Evolutionary conservation across 768 basidiomycete genomes (phyloP).

Genomic region (Kwoniella pini): DNA sequence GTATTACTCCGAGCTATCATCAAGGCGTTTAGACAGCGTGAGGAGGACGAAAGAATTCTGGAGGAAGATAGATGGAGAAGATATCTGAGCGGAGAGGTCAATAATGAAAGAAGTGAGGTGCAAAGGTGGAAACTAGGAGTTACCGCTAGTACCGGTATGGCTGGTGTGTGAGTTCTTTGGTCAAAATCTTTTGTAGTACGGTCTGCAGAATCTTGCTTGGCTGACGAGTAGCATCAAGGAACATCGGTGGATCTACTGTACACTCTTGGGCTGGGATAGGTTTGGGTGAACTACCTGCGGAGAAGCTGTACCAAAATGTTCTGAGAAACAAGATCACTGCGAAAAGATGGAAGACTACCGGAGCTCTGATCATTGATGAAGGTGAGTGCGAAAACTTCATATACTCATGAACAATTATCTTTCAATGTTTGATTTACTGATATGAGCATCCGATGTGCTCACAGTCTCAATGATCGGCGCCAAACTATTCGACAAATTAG

Average conservation of each 20-base stretch:
- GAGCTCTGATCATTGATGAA: conserved; percentile 52
- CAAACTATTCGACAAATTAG: conserved; percentile 54
- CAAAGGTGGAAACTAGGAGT: conserved; percentile 56
- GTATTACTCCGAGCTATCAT: conserved; percentile 92
- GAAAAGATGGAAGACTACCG: conserved; percentile 37
- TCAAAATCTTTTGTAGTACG: too few species aligned
- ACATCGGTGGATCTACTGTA: conserved; percentile 42
- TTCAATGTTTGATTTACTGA: too few species aligned
- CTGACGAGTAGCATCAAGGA: conserved; percentile 18
- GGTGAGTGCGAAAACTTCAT: conserved; percentile 27
- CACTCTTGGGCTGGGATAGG: conserved; percentile 49
- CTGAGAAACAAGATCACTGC: conserved; percentile 17
- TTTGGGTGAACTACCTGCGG: conserved; percentile 24
- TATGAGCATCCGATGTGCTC: not conserved
- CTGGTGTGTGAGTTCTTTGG: conserved; percentile 56
- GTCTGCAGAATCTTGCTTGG: too few species aligned
- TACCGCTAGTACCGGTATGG: conserved; percentile 94
- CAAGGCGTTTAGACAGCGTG: conserved; percentile 58
- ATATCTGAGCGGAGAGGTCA: conserved; percentile 1
- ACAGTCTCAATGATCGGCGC: conserved; percentile 55
- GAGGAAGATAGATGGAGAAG: conserved; percentile 7
- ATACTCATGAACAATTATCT: too few species aligned
- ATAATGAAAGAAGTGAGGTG: not conserved
- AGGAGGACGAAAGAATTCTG: conserved; percentile 5
- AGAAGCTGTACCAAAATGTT: conserved; percentile 28